Percentiles rank a stretch among this genome's conserved stretches.
Evolutionary conservation across 2,329 filamentous ascomycete genomes (phyloP).

Genomic region (Proliferodiscus dingleyae): DNA sequence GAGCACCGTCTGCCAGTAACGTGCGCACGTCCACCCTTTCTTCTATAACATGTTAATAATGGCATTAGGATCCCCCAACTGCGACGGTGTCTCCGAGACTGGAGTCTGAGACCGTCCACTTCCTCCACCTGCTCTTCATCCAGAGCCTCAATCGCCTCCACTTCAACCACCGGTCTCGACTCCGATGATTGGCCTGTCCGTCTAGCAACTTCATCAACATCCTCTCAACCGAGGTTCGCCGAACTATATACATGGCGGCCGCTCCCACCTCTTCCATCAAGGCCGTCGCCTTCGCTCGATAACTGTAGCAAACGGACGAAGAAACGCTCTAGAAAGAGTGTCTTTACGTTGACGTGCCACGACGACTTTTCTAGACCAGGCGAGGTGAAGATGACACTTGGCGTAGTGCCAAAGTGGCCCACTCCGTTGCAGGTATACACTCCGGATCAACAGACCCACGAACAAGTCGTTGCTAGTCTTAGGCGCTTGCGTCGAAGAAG

Average conservation of each 20-base stretch:
- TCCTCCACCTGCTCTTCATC: slow-evolving; percentile 3
- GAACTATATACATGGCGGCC: slow-evolving; percentile 13
- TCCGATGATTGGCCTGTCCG: slow-evolving; percentile 8
- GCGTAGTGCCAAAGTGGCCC: slow-evolving; percentile 7
- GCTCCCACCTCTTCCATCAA: slow-evolving; percentile 15
- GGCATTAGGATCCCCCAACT: slow-evolving; percentile 18
- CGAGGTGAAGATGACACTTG: slow-evolving; percentile 10
- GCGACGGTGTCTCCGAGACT: slow-evolving; percentile 16
- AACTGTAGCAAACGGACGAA: not conserved
- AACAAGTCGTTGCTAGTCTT: no score
- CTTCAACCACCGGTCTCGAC: not conserved
- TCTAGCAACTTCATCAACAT: slow-evolving; percentile 5
- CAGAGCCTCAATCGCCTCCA: slow-evolving; percentile 1
- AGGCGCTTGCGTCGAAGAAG: no score
- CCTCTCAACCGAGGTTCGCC: slow-evolving; percentile 9
- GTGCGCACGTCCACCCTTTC: slow-evolving; percentile 7
- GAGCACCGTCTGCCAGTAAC: slow-evolving; percentile 15
- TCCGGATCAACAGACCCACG: slow-evolving; percentile 11
- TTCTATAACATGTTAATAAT: slow-evolving; percentile 4
- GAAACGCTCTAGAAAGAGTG: not conserved
- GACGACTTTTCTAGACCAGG: slow-evolving; percentile 4
- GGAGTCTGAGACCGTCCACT: slow-evolving; percentile 9
- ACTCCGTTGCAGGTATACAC: slow-evolving; percentile 16
- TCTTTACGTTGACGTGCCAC: slow-evolving; percentile 9
- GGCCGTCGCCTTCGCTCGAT: no score